These are phyloP conservation scores for Alternaria incomplexa DNA, from an alignment of 2,329 filamentous ascomycete genomes.

Conservation along the genomic window DNA sequence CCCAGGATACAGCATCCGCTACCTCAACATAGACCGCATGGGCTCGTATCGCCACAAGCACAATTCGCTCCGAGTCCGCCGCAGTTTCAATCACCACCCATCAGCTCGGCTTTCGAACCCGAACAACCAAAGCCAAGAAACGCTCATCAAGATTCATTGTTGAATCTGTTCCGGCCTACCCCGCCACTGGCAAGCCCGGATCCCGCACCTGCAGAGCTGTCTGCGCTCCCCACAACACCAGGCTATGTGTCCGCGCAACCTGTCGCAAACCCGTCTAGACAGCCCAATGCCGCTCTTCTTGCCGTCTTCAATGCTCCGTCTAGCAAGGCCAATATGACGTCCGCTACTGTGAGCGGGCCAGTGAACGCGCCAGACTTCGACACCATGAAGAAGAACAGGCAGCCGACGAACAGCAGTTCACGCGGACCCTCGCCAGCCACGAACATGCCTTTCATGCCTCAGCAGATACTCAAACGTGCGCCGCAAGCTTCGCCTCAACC, in stretches of 20 bases:
- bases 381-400: slow-evolving; percentile 43
- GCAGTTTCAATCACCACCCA: slow-evolving; percentile 37
- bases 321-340: slow-evolving; percentile 38
- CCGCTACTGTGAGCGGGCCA: slow-evolving; percentile 51
- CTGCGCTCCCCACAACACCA: slow-evolving; percentile 52
- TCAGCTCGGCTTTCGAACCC: slow-evolving; percentile 29
- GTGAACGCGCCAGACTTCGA: slow-evolving; percentile 52
- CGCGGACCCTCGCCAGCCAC: slow-evolving; percentile 38
- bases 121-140: slow-evolving; percentile 47
- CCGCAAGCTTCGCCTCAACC: slow-evolving; percentile 10
- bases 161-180: slow-evolving; percentile 53
- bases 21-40: slow-evolving; percentile 27
- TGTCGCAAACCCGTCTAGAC: slow-evolving; percentile 18
- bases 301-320: slow-evolving; percentile 24
- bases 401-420: slow-evolving; percentile 29
- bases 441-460: slow-evolving; percentile 35
- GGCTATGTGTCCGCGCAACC: slow-evolving; percentile 33
- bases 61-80: slow-evolving; percentile 36
- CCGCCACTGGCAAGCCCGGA: slow-evolving; percentile 33
- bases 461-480: slow-evolving; percentile 34
- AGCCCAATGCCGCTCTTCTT: slow-evolving; percentile 26
- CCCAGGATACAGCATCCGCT: slow-evolving; percentile 32
- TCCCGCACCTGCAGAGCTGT: slow-evolving; percentile 55
- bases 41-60: slow-evolving; percentile 32
- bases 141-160: slow-evolving; percentile 53